These are phyloP conservation scores for Vanderwaltozyma tropicalis DNA, from an alignment of 805 yeast genomes.

Conservation along the genomic window DNA sequence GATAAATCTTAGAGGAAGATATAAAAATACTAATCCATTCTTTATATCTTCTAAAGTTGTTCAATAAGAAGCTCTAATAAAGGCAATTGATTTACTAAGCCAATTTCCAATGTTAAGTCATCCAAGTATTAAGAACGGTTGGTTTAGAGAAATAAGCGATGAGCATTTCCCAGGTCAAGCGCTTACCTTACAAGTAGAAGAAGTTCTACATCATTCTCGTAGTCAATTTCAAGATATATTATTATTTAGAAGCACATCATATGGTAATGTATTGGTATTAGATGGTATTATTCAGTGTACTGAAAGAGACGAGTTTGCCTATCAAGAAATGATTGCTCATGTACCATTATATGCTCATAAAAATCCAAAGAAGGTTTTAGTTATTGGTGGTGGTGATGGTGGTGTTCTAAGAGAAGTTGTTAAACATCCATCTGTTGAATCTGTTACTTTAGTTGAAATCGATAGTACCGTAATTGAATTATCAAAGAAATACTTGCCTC, in stretches of 20 bases:
- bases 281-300: slow-evolving; percentile 89
- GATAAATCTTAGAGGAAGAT: background rate
- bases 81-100: background rate
- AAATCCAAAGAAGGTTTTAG: slow-evolving; percentile 63
- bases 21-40: background rate
- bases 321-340: slow-evolving; percentile 87
- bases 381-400: slow-evolving; percentile 95
- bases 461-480: slow-evolving; percentile 73
- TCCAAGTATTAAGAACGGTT: slow-evolving; percentile 41
- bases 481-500: slow-evolving; percentile 60
- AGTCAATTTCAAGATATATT: slow-evolving; percentile 75
- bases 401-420: slow-evolving; percentile 85
- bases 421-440: slow-evolving; percentile 56
- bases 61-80: background rate
- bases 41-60: too few relatives aligned
- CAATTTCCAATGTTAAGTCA: slow-evolving; percentile 5
- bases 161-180: slow-evolving; percentile 83
- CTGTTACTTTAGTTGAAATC: slow-evolving; percentile 75
- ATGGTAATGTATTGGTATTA: slow-evolving; percentile 80
- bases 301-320: slow-evolving; percentile 87
- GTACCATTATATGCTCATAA: slow-evolving; percentile 71
- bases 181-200: slow-evolving; percentile 50
- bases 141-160: slow-evolving; percentile 74
- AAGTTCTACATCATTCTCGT: slow-evolving; percentile 53
- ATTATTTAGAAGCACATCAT: slow-evolving; percentile 62